Evolutionary conservation across 2,329 filamentous ascomycete genomes (phyloP), one percentile per base, ranked within the genome.

Genomic region (Ophiostoma ips): DNA sequence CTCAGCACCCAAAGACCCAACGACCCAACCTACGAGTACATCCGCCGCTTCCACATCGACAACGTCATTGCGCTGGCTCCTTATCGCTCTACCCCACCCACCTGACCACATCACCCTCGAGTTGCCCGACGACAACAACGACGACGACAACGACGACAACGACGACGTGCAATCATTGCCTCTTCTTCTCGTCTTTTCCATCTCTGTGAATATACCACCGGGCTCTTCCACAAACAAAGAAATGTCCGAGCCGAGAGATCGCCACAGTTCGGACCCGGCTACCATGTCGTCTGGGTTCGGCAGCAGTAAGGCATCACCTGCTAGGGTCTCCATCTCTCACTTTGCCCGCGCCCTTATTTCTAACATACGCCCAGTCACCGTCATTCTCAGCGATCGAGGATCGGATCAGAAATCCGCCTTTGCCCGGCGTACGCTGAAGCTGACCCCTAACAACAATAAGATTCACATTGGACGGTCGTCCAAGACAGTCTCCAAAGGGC

Each of bases 381-480:
- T 43, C 15, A n/a, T 30, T n/a, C 15, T 43, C 24, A 28, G 8
- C 24, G 8, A 28, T 34, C 10, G 30, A 34, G 10, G 43, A 45
- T 2, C 19, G 15, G n/a, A 45, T n/a, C 3, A 8, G 10, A 33
- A 18, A 10, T 34, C 52, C 41, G 33, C 48, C 2, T 48, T 58
- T 13, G 55, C 55, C 2, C 30, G 16, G 47, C 64, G 64, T 24
- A 55, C 55, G 28, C 58, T 70, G 44, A 51, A 52, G 3, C 54
- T 70, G 13, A 61, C 60, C 4, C 45, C 31, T 2, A 35, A 56
- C 3, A 50, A 54, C 5, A 55, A 59, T 1, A 52, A 44, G 4
- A 16, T 68, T 15, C 54, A 53, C 15, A 62, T 75, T 51, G 71
- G 71, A 5, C 64, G 71, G 54, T 63, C 71, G 0, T 73, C 70